Percentiles rank a stretch among this genome's conserved stretches.
phyloP scores from a whole-genome alignment of 192 early-diverging fungal genomes.

The Backusella sp. region DNA sequence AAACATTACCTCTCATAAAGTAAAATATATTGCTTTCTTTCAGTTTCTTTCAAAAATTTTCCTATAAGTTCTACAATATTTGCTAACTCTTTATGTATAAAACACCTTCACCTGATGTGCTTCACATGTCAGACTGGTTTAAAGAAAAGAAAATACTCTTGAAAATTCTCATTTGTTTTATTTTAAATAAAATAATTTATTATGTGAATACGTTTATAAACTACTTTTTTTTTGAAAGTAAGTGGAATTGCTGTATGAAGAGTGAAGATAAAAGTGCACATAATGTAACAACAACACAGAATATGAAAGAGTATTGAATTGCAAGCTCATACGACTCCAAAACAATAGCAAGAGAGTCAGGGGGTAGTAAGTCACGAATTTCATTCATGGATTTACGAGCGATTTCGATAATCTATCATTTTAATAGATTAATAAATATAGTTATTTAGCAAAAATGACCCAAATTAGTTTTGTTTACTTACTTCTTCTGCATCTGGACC shows the following conservation, averaged over 20 bases:
- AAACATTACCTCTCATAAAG: too few relatives aligned
- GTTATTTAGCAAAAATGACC: background rate
- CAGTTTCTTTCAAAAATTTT: too few relatives aligned
- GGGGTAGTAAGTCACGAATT: conserved; percentile 3
- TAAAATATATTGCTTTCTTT: too few relatives aligned
- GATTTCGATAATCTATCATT: conserved; percentile 20
- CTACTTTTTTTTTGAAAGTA: conserved; percentile 5
- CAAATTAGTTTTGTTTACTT: background rate
- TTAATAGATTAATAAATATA: background rate
- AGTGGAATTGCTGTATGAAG: conserved; percentile 20
- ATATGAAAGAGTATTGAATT: conserved; percentile 10
- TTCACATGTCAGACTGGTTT: too few relatives aligned
- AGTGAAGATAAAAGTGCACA: conserved; percentile 1
- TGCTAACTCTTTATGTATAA: background rate
- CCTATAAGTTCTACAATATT: too few relatives aligned
- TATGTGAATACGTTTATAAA: background rate
- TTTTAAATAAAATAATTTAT: background rate
- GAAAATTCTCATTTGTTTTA: background rate
- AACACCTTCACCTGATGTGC: background rate
- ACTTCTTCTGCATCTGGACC: conserved; percentile 33
- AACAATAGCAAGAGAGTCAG: conserved; percentile 7
- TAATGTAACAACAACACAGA: background rate
- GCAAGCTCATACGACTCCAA: conserved; percentile 16
- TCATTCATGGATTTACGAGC: conserved; percentile 28
- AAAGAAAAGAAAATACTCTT: too few relatives aligned